A percentile compares a stretch with the other conserved stretches of the same genome.
These are phyloP conservation scores for Scheffersomyces lignosus DNA, from an alignment of 805 yeast species.

Conservation along the genomic window DNA sequence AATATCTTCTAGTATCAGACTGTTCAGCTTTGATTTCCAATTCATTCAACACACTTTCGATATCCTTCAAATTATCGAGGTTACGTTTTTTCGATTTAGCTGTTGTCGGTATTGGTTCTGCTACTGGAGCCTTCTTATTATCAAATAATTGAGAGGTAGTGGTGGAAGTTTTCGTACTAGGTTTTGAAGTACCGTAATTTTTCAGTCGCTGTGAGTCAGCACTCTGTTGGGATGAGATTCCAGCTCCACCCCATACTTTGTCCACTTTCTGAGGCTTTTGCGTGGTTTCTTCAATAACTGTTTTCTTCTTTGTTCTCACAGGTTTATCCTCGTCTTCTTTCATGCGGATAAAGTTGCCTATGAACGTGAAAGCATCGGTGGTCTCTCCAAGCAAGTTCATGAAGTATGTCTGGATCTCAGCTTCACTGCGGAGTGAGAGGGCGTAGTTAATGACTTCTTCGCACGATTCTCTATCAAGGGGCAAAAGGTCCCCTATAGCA, in stretches of 20 bases:
- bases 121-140: conserved; percentile 17
- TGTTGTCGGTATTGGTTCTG: too few relatives aligned
- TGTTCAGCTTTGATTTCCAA: conserved; percentile 39
- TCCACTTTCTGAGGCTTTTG: conserved; percentile 5
- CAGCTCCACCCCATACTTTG: conserved; percentile 1
- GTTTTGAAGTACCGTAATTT: too few relatives aligned
- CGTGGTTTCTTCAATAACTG: conserved; percentile 5
- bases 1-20: conserved; percentile 30
- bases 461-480: conserved; percentile 58
- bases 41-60: conserved; percentile 60
- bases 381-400: conserved; percentile 58
- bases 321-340: conserved; percentile 28
- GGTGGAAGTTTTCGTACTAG: conserved; percentile 19
- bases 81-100: conserved; percentile 43
- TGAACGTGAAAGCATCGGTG: conserved; percentile 50
- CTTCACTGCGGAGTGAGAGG: conserved; percentile 43
- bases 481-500: conserved; percentile 42
- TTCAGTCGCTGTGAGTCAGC: too few relatives aligned
- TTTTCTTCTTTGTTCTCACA: conserved; percentile 3
- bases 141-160: conserved; percentile 52
- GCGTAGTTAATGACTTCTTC: conserved; percentile 57
- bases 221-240: conserved; percentile 4
- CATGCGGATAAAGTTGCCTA: conserved; percentile 43
- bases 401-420: conserved; percentile 53
- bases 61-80: conserved; percentile 56